phyloP scores from a whole-genome alignment of 2,329 filamentous ascomycete genomes.

The Chaetomium sp. region DNA sequence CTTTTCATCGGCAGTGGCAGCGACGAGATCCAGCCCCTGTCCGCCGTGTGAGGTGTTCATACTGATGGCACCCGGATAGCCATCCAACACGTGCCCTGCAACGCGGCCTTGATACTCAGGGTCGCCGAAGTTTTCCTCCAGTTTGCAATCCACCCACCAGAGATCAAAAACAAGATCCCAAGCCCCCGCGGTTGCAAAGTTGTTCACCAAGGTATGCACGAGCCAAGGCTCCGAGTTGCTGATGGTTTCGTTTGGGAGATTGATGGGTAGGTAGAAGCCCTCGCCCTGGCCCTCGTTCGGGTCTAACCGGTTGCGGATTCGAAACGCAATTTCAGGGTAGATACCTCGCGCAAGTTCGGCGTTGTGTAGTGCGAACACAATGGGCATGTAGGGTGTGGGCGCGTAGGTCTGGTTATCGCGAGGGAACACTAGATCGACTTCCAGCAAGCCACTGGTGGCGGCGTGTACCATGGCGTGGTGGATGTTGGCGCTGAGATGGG shows the following conservation, averaged over 20 bases:
- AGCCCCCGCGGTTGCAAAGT: neutral
- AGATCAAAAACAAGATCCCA: neutral
- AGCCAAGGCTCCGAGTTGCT: neutral
- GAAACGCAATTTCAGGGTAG: neutral
- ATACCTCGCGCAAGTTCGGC: conserved; percentile 16
- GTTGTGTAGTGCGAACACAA: conserved; percentile 28
- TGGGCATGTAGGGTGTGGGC: conserved; percentile 23
- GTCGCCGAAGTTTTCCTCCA: neutral
- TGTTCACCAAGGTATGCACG: neutral
- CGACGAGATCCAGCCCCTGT: neutral
- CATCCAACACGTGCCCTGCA: too few species aligned
- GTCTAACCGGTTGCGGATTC: neutral
- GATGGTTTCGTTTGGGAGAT: too few species aligned
- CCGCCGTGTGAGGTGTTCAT: neutral
- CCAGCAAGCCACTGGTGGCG: conserved; percentile 10
- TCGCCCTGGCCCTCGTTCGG: neutral
- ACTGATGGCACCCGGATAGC: neutral
- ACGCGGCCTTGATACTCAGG: neutral
- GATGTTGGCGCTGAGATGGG: conserved; percentile 11
- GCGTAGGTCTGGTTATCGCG: conserved; percentile 27
- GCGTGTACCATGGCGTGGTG: neutral
- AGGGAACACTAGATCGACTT: conserved; percentile 28
- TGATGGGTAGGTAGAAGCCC: too few species aligned
- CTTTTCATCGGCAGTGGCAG: neutral
- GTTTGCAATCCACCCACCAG: neutral